Percentiles rank a stretch among this genome's conserved stretches.
These are phyloP conservation scores for Paraconiothyrium sp. DNA, from an alignment of 2,329 filamentous ascomycete genomes.

Conservation along the genomic window DNA sequence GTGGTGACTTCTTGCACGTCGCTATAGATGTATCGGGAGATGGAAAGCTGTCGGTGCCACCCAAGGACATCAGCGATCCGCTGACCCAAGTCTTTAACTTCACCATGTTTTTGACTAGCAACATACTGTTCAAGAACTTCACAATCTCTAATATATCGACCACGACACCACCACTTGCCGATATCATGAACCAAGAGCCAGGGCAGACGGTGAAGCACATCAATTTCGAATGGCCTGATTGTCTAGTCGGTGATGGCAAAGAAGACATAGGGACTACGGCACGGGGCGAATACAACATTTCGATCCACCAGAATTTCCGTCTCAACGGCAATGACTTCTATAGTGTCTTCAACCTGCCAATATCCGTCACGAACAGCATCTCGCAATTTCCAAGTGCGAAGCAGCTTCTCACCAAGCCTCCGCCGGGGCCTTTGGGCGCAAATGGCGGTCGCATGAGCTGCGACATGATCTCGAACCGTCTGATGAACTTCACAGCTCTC, in stretches of 20 bases:
- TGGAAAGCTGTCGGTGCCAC: constrained; percentile 69
- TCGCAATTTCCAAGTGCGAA: constrained; percentile 42
- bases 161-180: constrained; percentile 62
- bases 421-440: constrained; percentile 44
- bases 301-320: constrained; percentile 75
- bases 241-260: constrained; percentile 69
- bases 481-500: constrained; percentile 35
- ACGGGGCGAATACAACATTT: constrained; percentile 74
- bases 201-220: constrained; percentile 78
- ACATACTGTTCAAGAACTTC: constrained; percentile 70
- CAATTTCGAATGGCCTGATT: constrained; percentile 76
- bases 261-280: constrained; percentile 55
- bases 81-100: constrained; percentile 70
- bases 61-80: constrained; percentile 61
- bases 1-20: constrained; percentile 65
- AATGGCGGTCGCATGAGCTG: constrained; percentile 47
- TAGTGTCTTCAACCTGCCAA: constrained; percentile 76
- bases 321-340: constrained; percentile 72
- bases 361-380: constrained; percentile 74
- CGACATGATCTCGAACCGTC: constrained; percentile 38
- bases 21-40: constrained; percentile 74
- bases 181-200: constrained; percentile 71
- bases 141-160: constrained; percentile 72
- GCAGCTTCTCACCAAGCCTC: constrained; percentile 43
- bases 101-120: constrained; percentile 73